Evolutionary conservation across 805 yeast species (phyloP), one percentile per base, ranked within the genome.

Genomic region (Zygoascus tannicola): DNA sequence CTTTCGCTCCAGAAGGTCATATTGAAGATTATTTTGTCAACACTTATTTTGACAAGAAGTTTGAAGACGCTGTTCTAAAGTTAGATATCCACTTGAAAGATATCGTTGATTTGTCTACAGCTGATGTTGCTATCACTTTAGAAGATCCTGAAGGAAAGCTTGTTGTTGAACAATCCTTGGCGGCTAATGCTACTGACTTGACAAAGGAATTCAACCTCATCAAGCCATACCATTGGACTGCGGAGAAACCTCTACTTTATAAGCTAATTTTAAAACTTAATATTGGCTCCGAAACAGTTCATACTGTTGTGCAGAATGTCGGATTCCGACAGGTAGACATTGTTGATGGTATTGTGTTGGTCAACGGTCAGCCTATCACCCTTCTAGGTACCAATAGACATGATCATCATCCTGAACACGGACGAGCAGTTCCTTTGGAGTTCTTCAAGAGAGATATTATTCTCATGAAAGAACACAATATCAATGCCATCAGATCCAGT

Each of bases 331-430:
- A 50, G n/a, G 60, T 62, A 14, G 60, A 58, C 43, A 51, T 62
- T 41, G 44, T 42, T 18, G 49, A 54, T 23, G 63, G 64, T 2
- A 44, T 51, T 8, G 50, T 63, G 30, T 41, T 47, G n/a, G 63
- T 62, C 38, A 64, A 64, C 46, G 65, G 65, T 10, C 48, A 35
- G 33, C 49, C 56, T 2, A 51, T 64, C 23, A 47, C 54, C 26
- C 38, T 64, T 20, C 52, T 57, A 33, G 68, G 68, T 10, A 63
- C 58, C 26, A 63, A 64, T 48, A 48, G 66, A 19, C 68, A 64
- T 45, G 68, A 64, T 18, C 63, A 62, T 43, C 66, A 63, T 44
- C 63, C 66, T 2, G 44, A 47, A n/a, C 50, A 41, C 38, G 68
- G 68, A 15, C 55, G 66, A 16, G 64, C 66, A 0, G 66, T 63